phyloP scores from a whole-genome alignment of 129 eudicot species.

The Silybum marianum region DNA sequence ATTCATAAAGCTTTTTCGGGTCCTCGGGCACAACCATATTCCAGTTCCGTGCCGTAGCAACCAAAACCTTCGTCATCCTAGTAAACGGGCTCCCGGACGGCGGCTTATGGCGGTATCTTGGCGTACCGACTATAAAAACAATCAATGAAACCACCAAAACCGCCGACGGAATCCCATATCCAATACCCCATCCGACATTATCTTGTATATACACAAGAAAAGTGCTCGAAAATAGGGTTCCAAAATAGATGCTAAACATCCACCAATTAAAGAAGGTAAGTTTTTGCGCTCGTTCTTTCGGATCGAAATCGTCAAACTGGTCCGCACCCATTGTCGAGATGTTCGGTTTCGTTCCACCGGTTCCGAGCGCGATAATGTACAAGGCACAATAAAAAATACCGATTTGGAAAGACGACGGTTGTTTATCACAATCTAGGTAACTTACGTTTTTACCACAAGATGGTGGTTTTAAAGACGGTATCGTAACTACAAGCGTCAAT shows the following conservation, averaged over 20 bases:
- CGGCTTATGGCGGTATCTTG: constrained; percentile 62
- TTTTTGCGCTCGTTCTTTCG: constrained; percentile 68
- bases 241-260: constrained; percentile 76
- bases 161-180: constrained; percentile 75
- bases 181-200: constrained; percentile 89
- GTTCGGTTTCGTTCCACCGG: constrained; percentile 89
- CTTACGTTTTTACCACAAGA: constrained; percentile 47
- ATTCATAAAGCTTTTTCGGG: constrained; percentile 62
- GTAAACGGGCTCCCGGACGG: constrained; percentile 78
- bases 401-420: constrained; percentile 56
- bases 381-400: constrained; percentile 63
- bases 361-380: constrained; percentile 73
- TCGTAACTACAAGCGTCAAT: constrained; percentile 69
- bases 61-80: constrained; percentile 64
- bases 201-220: constrained; percentile 78
- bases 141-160: constrained; percentile 54
- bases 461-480: constrained; percentile 63
- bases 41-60: constrained; percentile 62
- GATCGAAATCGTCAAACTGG: constrained; percentile 79
- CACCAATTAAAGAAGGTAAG: constrained; percentile 91
- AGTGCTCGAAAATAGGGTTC: constrained; percentile 72
- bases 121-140: constrained; percentile 63
- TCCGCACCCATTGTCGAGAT: constrained; percentile 90
- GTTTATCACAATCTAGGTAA: constrained; percentile 48
- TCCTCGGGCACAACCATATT: constrained; percentile 52